Conservation (phyloP, 805 yeast species). For the Starmerella etchellsii region DNA sequence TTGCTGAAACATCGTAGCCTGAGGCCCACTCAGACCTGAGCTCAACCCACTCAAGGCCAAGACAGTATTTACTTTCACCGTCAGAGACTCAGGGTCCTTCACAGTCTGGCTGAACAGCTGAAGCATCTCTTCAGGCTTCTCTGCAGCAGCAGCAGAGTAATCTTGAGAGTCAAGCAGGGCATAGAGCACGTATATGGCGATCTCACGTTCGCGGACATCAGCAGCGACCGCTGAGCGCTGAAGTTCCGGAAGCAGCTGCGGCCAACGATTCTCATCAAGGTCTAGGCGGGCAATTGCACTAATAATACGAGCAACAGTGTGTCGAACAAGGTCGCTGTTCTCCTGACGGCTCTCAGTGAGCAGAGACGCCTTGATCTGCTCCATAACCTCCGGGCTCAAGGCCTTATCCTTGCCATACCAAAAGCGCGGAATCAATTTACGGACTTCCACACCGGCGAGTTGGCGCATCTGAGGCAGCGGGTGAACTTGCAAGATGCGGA, state of each 20-base stretch:
- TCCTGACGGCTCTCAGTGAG: conserved; percentile 56
- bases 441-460: conserved; percentile 91
- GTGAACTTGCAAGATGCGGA: conserved; percentile 65
- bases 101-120: conserved; percentile 58
- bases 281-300: conserved; percentile 75
- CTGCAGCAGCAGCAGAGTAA: conserved; percentile 17
- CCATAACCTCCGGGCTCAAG: conserved; percentile 38
- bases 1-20: conserved; percentile 37
- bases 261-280: conserved; percentile 59
- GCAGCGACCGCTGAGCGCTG: conserved; percentile 51
- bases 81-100: conserved; percentile 44
- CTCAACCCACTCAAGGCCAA: conserved; percentile 72
- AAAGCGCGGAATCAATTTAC: conserved; percentile 60
- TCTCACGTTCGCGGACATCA: conserved; percentile 54
- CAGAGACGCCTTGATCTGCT: conserved; percentile 53
- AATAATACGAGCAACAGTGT: conserved; percentile 78
- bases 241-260: conserved; percentile 57
- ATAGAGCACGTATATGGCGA: conserved; percentile 66
- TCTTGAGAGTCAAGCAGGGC: conserved; percentile 50
- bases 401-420: conserved; percentile 39
- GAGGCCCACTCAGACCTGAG: conserved; percentile 36
- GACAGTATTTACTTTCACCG: conserved; percentile 71
- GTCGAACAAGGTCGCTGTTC: conserved; percentile 58
- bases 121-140: conserved; percentile 47
- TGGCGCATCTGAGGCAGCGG: conserved; percentile 64